Percentiles rank a stretch among this genome's conserved stretches.
Conservation (phyloP, 2,329 filamentous ascomycete species). For the Cordyceps fumosorosea region DNA sequence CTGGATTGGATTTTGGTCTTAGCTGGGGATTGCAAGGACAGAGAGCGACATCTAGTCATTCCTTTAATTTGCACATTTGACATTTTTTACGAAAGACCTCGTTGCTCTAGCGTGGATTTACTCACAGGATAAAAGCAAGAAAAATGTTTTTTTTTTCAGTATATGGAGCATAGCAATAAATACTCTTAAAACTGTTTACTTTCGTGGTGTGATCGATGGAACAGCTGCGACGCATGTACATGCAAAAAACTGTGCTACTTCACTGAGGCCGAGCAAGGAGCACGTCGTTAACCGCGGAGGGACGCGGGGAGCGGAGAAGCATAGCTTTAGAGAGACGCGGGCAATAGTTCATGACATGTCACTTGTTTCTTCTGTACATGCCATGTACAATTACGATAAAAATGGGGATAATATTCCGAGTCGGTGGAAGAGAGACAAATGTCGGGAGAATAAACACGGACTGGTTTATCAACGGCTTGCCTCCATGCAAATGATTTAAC, state of each 20-base stretch:
- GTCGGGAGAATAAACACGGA: not conserved
- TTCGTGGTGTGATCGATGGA: no score
- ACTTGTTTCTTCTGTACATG: no score
- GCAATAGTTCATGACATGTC: no score
- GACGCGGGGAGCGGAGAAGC: no score
- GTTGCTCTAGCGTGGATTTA: not conserved
- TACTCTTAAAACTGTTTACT: no score
- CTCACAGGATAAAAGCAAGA: not conserved
- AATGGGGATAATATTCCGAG: not conserved
- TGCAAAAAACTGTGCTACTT: no score
- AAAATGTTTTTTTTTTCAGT: not conserved
- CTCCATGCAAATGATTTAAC: not conserved
- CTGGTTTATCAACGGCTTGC: not conserved
- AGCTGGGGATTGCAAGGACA: not conserved
- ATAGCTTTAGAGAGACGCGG: no score
- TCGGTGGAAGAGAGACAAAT: not conserved
- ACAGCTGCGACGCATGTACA: no score
- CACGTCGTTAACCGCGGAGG: no score
- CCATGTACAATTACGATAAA: not conserved
- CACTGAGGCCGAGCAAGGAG: no score
- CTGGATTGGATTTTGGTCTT: not conserved
- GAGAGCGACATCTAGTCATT: not conserved
- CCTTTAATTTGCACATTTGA: not conserved
- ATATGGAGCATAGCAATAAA: no score
- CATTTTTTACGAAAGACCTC: not conserved